Evolutionary conservation across 352 stramenopile species (phyloP), one percentile per base, ranked within the genome.

Genomic region (Pythium aquatile): DNA sequence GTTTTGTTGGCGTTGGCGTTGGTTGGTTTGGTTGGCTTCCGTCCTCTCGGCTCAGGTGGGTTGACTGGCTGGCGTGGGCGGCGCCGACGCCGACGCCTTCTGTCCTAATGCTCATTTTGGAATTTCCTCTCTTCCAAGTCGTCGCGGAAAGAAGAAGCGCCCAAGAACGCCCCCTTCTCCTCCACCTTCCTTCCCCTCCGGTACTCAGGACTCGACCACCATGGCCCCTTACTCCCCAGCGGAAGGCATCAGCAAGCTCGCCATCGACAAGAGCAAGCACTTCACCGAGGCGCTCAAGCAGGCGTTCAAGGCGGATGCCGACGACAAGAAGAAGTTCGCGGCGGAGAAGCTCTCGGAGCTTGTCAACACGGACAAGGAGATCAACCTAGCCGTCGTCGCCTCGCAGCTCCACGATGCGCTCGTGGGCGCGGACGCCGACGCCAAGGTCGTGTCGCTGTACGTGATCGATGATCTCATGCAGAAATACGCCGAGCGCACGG

Each of bases 261-360:
- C 79, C 24, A 91, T 93, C 62, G 86, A 93, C 80, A 88, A 93
- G 79, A 96, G 83, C 81, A 94, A 96, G 79, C 87, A 94, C 79
- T 96, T 96, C 70, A 92, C 83, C 30, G 81, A 92, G 55, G 87
- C 87, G 46, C 70, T 94, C 51, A 77, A 90, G 72, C 79, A 95
- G 77, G 84, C 87, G 33, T 79, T 93, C 62, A 69, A 70, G 65
- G 75, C 74, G 42, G 69, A 69, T 51, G 75, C 74, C 53, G 69
- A 71, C 32, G 83, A 93, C 67, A 75, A 93, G 75, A 79, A 91
- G 72, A 89, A 90, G 76, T 74, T 90, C 24, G 87, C 87, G 51
- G 87, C 87, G 66, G 87, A 91, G 72, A 92, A 96, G 70, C 69
- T 96, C 35, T 91, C 83, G 70, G 85, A 94, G 72, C 73, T 96